Evolutionary conservation across 495 filamentous ascomycete genomes (phyloP).

Genomic region (Thermothielavioides terrestris): DNA sequence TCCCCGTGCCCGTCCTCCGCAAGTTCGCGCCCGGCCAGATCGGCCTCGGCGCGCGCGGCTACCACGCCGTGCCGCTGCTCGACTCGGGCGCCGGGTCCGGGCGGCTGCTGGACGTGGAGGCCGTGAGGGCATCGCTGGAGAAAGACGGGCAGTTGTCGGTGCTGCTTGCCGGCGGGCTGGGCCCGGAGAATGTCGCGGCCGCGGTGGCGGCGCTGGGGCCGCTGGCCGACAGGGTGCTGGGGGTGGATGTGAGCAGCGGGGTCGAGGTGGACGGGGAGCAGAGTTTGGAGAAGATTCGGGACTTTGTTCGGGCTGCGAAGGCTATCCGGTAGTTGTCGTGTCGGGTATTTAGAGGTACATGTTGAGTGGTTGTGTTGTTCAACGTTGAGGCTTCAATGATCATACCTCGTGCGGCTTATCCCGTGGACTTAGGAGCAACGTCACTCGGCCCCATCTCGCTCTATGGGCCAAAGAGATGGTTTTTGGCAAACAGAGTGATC

Average conservation of each 20-base stretch:
- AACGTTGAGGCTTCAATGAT: background rate
- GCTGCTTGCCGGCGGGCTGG: slow-evolving; percentile 75
- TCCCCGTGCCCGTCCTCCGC: slow-evolving; percentile 84
- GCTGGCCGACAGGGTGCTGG: slow-evolving; percentile 53
- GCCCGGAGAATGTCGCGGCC: slow-evolving; percentile 61
- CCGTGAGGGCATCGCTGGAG: slow-evolving; percentile 53
- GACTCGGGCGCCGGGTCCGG: slow-evolving; percentile 83
- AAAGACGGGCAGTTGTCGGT: slow-evolving; percentile 54
- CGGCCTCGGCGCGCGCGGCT: slow-evolving; percentile 64
- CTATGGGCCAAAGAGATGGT: no score
- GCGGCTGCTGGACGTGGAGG: slow-evolving; percentile 56
- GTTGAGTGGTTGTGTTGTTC: background rate
- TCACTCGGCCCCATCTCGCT: no score
- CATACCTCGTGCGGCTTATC: no score
- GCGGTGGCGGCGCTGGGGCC: slow-evolving; percentile 50
- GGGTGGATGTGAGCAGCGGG: slow-evolving; percentile 88
- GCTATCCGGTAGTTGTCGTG: slow-evolving; percentile 30
- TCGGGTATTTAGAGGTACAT: no score
- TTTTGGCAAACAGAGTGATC: no score
- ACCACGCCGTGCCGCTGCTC: slow-evolving; percentile 73
- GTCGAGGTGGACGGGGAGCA: slow-evolving; percentile 81
- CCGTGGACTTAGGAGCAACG: no score
- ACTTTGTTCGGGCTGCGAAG: slow-evolving; percentile 71
- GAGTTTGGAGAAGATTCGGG: slow-evolving; percentile 69
- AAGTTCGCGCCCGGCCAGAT: slow-evolving; percentile 66